Evolutionary conservation across 2,329 filamentous ascomycete genomes (phyloP), one percentile per base, ranked within the genome.

Genomic region (Apiospora hydei): DNA sequence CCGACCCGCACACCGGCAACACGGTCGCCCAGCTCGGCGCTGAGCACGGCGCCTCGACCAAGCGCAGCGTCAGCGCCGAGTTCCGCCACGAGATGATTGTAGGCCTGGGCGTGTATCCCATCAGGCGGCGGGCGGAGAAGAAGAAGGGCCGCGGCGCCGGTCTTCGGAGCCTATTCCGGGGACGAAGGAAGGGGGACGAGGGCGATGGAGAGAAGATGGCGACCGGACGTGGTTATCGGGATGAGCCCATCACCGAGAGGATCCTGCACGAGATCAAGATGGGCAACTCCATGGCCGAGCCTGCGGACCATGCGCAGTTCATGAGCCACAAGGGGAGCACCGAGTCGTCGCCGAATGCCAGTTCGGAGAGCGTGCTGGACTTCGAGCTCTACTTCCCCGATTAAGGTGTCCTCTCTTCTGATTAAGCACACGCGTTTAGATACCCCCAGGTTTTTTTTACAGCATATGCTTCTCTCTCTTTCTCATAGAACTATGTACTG

Each of bases 71-170:
- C 16, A 41, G 30, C 16, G 57, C 30, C 57, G 57, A 66, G 57
- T 66, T 66, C 30, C 57, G 57, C 21, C 57, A 66, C 14, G 57
- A 66, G 57, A 66, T 66, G 57, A 66, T 66, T 6, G 57, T 66
- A 16, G 57, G 57, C 30, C 30, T 66, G 57, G 57, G 57, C 57
- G 30, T 66, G 16, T 66, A 66, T 30, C 57, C 26, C 16, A 66
- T 66, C 14, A 21, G 38, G 7, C 57, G 26, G 30, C 49, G 8
- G 49, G 49, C n/a, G n/a, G 47, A 24, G n/a, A 26, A 51, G 49
- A 51, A 49, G n/a, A 34, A 30, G 26, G 26, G 38, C 30, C 57
- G 30, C 57, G 38, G 38, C 16, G 57, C 30, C 10, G 57, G 57
- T 11, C 5, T 66, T 11, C 57, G 57, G 30, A 38, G 4, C 30